These are phyloP conservation scores for Dactylonectria macrodidyma DNA, from an alignment of 2,329 filamentous ascomycete species.

Conservation along the genomic window DNA sequence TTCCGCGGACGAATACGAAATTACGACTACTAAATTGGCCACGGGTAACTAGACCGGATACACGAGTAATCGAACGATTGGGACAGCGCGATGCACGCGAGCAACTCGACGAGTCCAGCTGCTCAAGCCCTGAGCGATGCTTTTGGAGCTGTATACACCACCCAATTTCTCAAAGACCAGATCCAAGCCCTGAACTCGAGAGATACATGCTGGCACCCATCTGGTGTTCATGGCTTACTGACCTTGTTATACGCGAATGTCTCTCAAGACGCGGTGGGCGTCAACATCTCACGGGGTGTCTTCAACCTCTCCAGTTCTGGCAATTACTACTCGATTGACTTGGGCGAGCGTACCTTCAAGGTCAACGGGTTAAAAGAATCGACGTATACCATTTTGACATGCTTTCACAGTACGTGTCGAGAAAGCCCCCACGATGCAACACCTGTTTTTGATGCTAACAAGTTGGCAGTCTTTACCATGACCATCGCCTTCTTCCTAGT, in stretches of 20 bases:
- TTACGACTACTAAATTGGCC: no score
- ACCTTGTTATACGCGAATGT: background rate
- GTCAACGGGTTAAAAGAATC: slow-evolving; percentile 7
- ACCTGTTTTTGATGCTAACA: background rate
- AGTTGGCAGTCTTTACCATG: slow-evolving; percentile 14
- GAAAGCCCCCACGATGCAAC: background rate
- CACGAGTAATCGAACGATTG: no score
- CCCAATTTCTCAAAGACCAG: slow-evolving; percentile 5
- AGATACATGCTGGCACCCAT: slow-evolving; percentile 8
- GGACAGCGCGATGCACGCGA: background rate
- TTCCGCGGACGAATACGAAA: no score
- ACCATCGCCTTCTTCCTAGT: slow-evolving; percentile 16
- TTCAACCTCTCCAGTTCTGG: slow-evolving; percentile 13
- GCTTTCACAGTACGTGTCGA: slow-evolving; percentile 6
- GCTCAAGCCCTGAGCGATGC: background rate
- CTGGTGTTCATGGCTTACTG: background rate
- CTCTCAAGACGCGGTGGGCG: background rate
- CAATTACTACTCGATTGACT: slow-evolving; percentile 4
- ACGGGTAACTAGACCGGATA: no score
- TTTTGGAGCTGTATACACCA: background rate
- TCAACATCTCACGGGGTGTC: background rate
- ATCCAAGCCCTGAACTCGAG: slow-evolving; percentile 4
- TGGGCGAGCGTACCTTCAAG: background rate
- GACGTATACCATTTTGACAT: background rate
- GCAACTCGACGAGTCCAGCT: background rate